These are phyloP conservation scores for Ceratocystis papillata DNA, from an alignment of 2,329 filamentous ascomycete species.

Conservation along the genomic window DNA sequence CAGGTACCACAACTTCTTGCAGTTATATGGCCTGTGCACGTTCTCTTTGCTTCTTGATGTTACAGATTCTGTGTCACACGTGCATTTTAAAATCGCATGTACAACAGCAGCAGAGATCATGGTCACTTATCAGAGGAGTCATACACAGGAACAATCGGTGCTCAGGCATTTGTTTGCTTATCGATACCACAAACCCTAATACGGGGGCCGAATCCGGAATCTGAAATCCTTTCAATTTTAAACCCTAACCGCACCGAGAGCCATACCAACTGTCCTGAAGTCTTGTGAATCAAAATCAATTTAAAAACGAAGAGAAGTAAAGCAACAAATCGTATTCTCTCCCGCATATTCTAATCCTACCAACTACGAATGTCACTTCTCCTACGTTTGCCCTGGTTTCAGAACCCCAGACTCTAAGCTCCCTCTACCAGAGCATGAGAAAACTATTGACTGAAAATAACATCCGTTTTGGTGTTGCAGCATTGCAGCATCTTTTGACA, in stretches of 20 bases:
- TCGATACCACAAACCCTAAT: neutral
- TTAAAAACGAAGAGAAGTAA: too few relatives aligned
- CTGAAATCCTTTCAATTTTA: too few relatives aligned
- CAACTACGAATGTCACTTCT: too few relatives aligned
- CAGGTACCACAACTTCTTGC: neutral
- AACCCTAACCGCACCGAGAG: too few relatives aligned
- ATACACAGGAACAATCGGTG: neutral
- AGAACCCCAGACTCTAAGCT: too few relatives aligned
- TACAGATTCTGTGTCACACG: slow-evolving; percentile 17
- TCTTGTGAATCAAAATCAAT: too few relatives aligned
- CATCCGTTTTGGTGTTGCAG: neutral
- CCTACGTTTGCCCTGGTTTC: too few relatives aligned
- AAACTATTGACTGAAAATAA: neutral
- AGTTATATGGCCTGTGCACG: slow-evolving; percentile 3
- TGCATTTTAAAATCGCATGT: slow-evolving; percentile 9
- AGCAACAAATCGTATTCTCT: too few relatives aligned
- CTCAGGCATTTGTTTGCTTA: neutral
- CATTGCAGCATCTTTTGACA: neutral
- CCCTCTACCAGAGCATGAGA: too few relatives aligned
- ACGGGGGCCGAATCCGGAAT: too few relatives aligned
- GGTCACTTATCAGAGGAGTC: slow-evolving; percentile 11
- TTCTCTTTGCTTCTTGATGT: neutral
- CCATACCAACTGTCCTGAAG: too few relatives aligned
- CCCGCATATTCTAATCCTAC: too few relatives aligned
- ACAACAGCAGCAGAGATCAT: neutral